Evolutionary conservation across 768 basidiomycete species (phyloP), one percentile per base, ranked within the genome.

Genomic region (Trametes coccinea): DNA sequence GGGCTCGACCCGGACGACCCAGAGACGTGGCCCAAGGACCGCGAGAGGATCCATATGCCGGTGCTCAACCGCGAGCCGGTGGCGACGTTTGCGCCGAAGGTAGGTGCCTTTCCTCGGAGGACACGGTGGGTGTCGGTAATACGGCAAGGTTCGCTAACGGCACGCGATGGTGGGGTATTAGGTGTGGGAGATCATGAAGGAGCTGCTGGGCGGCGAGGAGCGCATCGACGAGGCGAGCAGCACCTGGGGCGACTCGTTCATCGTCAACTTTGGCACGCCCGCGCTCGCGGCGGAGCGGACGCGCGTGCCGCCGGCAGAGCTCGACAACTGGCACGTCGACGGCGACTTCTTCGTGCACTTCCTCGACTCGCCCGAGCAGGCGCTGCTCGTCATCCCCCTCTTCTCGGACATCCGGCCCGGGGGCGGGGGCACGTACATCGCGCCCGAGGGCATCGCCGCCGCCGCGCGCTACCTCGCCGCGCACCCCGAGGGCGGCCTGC

Each of bases 291-390:
- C 31, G 30, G 31, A 48, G 29, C 33, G 27, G 37, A 47, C 47
- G 68, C 66, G 40, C 68, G 73, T 45, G 53, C 45, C 31, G 34
- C 82, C 82, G 4, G 69, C 72, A 56, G 77, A 82, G 51, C 72
- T 88, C 56, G 78, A 80, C 57, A 85, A 86, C 63, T 88, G 86
- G 85, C 86, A 87, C 69, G 81, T 84, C 46, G 82, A 84, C 65
- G 84, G 82, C 16, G 82, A 84, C 65, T 84, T 83, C 67, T 85
- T 84, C 70, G 78, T 82, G 30, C 84, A 84, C 70, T 88, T 79
- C 68, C 79, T 88, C 53, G 86, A 87, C 68, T 87, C 85, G 22
- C 84, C 83, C 3, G 85, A 87, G 69, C 86, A 87, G 72, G 86
- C 79, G 5, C 74, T 87, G 33, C 78, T 86, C 55, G 84, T 85